A percentile compares a stretch with the other conserved stretches of the same genome.
Evolutionary conservation across 2,329 filamentous ascomycete species (phyloP).

Genomic region (Neophaeococcomyces mojaviensis): DNA sequence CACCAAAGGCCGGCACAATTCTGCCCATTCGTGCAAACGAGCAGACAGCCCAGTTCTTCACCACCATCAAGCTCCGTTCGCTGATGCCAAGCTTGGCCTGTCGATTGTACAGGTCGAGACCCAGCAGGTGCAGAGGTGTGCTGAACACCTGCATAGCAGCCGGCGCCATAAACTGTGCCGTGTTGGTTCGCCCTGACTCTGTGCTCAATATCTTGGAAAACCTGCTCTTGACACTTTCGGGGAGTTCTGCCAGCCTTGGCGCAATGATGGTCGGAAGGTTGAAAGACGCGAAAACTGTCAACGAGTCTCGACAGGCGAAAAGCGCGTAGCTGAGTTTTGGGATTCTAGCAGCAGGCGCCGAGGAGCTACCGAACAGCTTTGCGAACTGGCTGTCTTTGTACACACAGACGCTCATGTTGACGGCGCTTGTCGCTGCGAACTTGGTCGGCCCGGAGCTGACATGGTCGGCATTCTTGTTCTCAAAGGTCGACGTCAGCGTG

Average conservation of each 20-base stretch:
- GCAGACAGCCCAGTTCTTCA: conserved; percentile 67
- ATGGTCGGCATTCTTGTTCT: conserved; percentile 48
- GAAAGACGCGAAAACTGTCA: conserved; percentile 87
- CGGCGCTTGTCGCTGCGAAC: conserved; percentile 69
- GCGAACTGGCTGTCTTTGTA: conserved; percentile 85
- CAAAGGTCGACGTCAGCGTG: conserved; percentile 62
- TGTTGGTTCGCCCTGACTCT: conserved; percentile 20
- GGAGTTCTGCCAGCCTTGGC: conserved; percentile 57
- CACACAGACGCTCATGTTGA: conserved; percentile 72
- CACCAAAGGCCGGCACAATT: conserved; percentile 78
- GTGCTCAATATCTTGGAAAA: conserved; percentile 33
- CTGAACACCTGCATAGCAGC: conserved; percentile 69
- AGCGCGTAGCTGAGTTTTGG: conserved; percentile 63
- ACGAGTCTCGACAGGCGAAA: conserved; percentile 69
- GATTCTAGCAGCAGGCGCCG: conserved; percentile 37
- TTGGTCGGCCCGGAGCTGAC: conserved; percentile 71
- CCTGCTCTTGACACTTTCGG: conserved; percentile 41
- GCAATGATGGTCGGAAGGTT: conserved; percentile 77
- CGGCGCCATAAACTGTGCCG: conserved; percentile 72
- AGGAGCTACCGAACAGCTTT: conserved; percentile 53
- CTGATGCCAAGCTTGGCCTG: conserved; percentile 37
- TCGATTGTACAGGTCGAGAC: conserved; percentile 77
- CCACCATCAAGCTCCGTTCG: conserved; percentile 56
- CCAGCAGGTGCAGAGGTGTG: conserved; percentile 75
- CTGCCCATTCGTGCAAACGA: conserved; percentile 67